These are phyloP conservation scores for Hypoxylon intermedium DNA, from an alignment of 495 filamentous ascomycete genomes.

Conservation along the genomic window DNA sequence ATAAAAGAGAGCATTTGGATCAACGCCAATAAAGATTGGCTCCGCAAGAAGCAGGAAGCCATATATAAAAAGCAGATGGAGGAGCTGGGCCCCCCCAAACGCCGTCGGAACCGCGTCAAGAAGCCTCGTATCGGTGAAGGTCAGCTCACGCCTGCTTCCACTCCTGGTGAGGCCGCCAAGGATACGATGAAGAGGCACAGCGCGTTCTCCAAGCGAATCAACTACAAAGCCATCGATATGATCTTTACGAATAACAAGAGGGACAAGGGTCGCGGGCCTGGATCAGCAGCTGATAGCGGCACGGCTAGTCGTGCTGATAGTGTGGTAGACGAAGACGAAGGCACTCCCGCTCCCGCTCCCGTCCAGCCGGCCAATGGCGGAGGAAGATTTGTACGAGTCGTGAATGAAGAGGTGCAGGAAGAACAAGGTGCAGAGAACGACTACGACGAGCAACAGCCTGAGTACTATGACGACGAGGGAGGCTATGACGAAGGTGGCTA, in stretches of 20 bases:
- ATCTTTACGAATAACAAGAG: conserved; percentile 54
- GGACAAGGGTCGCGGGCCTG: no score
- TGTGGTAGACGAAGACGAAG: conserved; percentile 15
- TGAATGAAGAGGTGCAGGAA: conserved; percentile 27
- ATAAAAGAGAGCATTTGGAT: conserved; percentile 92
- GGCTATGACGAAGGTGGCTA: conserved; percentile 8
- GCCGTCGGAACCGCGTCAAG: conserved; percentile 57
- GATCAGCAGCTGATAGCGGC: conserved; percentile 41
- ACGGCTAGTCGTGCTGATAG: conserved; percentile 38
- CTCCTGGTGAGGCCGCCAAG: conserved; percentile 75
- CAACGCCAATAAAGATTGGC: conserved; percentile 89
- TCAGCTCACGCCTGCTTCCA: conserved; percentile 60
- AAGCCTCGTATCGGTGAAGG: conserved; percentile 65
- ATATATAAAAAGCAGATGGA: conserved; percentile 69
- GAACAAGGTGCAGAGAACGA: conserved; percentile 38
- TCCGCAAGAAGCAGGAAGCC: conserved; percentile 82
- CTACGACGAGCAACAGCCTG: conserved; percentile 34
- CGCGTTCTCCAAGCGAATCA: conserved; percentile 78
- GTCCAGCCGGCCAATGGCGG: conserved; percentile 8
- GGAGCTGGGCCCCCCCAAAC: conserved; percentile 59
- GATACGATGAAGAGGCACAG: conserved; percentile 74
- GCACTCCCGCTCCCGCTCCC: background rate
- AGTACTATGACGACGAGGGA: conserved; percentile 36
- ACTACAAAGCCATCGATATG: conserved; percentile 71
- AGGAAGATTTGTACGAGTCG: conserved; percentile 18